phyloP scores from a whole-genome alignment of 305 asterid species.

The Solanum hybrid region DNA sequence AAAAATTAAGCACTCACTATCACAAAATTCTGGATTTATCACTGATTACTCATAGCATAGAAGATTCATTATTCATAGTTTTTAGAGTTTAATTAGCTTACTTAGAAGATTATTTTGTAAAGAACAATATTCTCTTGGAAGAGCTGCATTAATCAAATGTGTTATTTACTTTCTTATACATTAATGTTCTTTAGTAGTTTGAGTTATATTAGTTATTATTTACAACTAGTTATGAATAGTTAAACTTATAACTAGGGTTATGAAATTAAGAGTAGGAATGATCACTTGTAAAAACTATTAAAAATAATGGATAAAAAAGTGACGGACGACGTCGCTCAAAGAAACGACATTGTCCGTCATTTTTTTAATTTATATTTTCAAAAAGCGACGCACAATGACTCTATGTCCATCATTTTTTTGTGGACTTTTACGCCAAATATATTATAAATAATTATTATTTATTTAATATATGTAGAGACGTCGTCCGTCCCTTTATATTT shows the following conservation, averaged over 20 bases:
- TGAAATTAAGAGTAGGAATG: not conserved
- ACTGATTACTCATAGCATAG: not conserved
- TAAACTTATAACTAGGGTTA: not conserved
- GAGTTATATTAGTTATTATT: not conserved
- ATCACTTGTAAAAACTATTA: not conserved
- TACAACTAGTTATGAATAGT: not conserved
- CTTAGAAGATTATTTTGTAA: not conserved
- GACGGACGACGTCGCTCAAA: not conserved
- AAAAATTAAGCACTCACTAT: not conserved
- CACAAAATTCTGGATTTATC: not conserved
- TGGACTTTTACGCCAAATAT: not conserved
- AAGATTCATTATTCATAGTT: not conserved
- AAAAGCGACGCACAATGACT: not conserved
- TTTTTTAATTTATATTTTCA: not conserved
- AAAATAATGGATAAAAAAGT: too few species aligned
- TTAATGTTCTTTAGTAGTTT: not conserved
- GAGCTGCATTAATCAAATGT: not conserved
- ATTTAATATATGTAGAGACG: not conserved
- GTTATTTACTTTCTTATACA: not conserved
- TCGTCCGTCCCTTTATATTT: too few species aligned
- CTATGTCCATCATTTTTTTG: not conserved
- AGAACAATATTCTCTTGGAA: not conserved
- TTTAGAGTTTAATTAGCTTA: not conserved
- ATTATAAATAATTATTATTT: too few species aligned
- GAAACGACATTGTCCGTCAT: not conserved